phyloP scores from a whole-genome alignment of 495 filamentous ascomycete genomes.

The Penicillium paxilli region DNA sequence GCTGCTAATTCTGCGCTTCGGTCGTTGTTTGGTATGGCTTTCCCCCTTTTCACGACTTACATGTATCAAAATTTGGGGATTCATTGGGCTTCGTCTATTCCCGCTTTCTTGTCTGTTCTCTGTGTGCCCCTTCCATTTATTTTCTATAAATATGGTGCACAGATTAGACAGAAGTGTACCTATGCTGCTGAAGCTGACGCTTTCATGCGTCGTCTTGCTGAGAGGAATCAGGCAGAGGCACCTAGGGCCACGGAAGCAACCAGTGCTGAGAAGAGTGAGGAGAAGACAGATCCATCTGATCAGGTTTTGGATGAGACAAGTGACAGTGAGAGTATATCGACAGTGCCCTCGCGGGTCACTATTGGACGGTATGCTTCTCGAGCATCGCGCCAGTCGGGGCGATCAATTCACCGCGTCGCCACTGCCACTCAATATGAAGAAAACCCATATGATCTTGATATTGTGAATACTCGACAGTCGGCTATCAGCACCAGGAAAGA shows the following conservation, averaged over 20 bases:
- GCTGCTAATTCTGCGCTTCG: constrained; percentile 72
- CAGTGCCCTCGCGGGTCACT: constrained; percentile 21
- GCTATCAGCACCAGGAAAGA: constrained; percentile 24
- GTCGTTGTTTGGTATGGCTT: constrained; percentile 66
- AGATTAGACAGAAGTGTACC: constrained; percentile 65
- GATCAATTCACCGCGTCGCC: constrained; percentile 21
- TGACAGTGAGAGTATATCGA: constrained; percentile 26
- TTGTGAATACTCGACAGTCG: constrained; percentile 38
- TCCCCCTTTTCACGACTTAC: constrained; percentile 75
- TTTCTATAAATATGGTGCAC: constrained; percentile 67
- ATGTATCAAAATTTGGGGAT: constrained; percentile 73
- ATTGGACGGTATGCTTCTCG: constrained; percentile 21
- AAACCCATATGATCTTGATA: constrained; percentile 39
- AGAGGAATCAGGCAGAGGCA: constrained; percentile 19
- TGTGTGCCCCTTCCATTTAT: constrained; percentile 75
- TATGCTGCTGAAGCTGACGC: constrained; percentile 55
- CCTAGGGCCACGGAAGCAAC: constrained; percentile 1
- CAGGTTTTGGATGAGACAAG: constrained; percentile 5
- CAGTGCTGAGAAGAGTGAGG: constrained; percentile 12
- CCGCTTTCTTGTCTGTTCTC: constrained; percentile 67
- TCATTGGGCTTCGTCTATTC: constrained; percentile 75
- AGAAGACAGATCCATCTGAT: constrained; percentile 6
- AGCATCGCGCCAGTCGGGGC: constrained; percentile 31
- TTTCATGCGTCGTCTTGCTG: constrained; percentile 33
- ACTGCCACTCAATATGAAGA: constrained; percentile 38